A percentile compares a stretch with the other conserved stretches of the same genome.
Evolutionary conservation across 106 monocot genomes (phyloP).

Genomic region (Phalaenopsis aphrodite): DNA sequence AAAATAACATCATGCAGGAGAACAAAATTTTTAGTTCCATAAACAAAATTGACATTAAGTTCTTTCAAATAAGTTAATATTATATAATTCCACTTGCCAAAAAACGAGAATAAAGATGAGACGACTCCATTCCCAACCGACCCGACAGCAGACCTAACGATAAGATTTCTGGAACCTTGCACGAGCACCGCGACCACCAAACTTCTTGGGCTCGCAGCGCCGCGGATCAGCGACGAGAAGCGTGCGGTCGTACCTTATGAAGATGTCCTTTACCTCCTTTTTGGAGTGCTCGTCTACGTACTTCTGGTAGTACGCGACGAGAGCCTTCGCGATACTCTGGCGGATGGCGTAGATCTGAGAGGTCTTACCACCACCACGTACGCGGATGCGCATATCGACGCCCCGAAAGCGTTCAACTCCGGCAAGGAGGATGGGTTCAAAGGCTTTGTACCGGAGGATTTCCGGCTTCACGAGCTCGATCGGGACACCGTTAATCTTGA

Average conservation of each 20-base stretch:
- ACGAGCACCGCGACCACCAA: conserved; percentile 22
- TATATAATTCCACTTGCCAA: not conserved
- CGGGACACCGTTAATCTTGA: conserved; percentile 19
- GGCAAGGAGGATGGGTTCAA: conserved; percentile 19
- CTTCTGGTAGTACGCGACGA: conserved; percentile 22
- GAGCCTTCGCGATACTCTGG: conserved; percentile 22
- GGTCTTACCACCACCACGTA: conserved; percentile 14
- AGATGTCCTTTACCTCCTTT: conserved; percentile 18
- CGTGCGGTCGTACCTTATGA: conserved; percentile 16
- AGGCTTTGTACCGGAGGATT: conserved; percentile 22
- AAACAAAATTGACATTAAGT: not conserved
- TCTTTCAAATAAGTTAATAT: too few relatives aligned
- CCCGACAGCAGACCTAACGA: conserved; percentile 8
- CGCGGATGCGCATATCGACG: conserved; percentile 17
- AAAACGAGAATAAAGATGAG: not conserved
- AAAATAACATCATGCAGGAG: not conserved
- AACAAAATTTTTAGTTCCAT: not conserved
- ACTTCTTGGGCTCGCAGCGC: conserved; percentile 26
- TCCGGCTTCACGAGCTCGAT: conserved; percentile 24
- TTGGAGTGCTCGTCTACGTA: conserved; percentile 18
- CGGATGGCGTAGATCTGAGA: conserved; percentile 25
- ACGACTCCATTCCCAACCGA: not conserved
- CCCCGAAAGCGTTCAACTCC: conserved; percentile 12
- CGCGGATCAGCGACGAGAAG: conserved; percentile 16
- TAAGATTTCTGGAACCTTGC: conserved; percentile 23